Base-by-base conservation (phyloP, 1,139 yeast species). In the Suzukiozyma palmioleophila region DNA sequence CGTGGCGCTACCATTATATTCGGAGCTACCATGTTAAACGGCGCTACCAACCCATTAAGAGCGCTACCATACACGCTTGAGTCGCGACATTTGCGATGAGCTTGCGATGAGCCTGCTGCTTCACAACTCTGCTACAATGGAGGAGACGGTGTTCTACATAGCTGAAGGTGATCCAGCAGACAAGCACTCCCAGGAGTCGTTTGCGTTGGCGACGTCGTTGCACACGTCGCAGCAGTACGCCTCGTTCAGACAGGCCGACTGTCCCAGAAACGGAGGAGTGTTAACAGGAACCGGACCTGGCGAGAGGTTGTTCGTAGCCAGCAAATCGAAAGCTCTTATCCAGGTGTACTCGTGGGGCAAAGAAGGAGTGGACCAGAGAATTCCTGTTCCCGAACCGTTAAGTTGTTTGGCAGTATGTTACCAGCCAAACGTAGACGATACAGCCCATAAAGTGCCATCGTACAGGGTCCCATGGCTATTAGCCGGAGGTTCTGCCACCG, bases 381-480 rank as follows among this genome's bases (percentile, higher is more conserved):
- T 90, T 32, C 94, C 96, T 1, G 69, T 90, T 10, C 97, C 97
- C 0, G 97, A 88, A 59, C 79, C 78, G 41, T 61, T 90, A 35
- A 62, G 75, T 11, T 77, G 87, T 54, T 56, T 92, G 39, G 71
- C 76, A 0, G 52, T 75, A 2, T 66, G 75, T 12, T 70, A 70
- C 12, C 74, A 71, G 39, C 64, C 69, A 3, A n/a, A 13, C 21
- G 12, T 31, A 30, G 34, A 42, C 12, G 30, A 18, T 10, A 28
- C 16, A 12, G 15, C 26, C 6, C 37, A 36, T 28, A 44, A 41
- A 13, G 43, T 57, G 22, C 62, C 74, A 24, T 46, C 54, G 32
- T 75, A 71, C 54, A 62, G 77, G 46, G 57, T 74, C 34, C 84
- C 85, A 11, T 87, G 87, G 79, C 62, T 90, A 30, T 73, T 83